Evolutionary conservation across 306 rosid species (phyloP).

Genomic region (Pachyrhizus erosus): DNA sequence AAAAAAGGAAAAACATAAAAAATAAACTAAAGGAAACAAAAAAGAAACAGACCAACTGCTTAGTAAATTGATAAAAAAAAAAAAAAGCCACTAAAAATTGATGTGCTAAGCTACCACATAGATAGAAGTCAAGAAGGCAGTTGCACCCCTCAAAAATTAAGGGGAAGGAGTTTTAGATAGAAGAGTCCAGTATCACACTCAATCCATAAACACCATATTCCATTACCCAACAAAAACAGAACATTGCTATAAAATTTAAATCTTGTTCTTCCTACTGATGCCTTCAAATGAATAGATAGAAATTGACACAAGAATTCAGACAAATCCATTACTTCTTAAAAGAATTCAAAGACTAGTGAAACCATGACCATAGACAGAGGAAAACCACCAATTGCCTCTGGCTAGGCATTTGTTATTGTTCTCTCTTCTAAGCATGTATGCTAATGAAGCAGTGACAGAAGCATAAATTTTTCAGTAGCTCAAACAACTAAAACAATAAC

Average conservation of each 20-base stretch:
- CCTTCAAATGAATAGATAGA: slow-evolving; percentile 23
- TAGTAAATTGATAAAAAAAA: neutral
- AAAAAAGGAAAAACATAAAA: slow-evolving; percentile 2
- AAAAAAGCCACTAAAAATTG: neutral
- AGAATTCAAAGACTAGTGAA: neutral
- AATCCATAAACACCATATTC: neutral
- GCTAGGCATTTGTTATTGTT: neutral
- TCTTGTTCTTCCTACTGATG: slow-evolving; percentile 4
- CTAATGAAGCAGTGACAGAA: slow-evolving; percentile 1
- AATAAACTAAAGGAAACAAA: slow-evolving; percentile 22
- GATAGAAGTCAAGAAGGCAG: slow-evolving; percentile 25
- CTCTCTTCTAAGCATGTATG: neutral
- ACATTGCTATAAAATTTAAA: neutral
- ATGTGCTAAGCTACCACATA: neutral
- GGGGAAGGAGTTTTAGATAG: neutral
- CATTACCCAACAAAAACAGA: slow-evolving; percentile 1
- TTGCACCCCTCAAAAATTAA: neutral
- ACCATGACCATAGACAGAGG: neutral
- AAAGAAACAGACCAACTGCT: slow-evolving; percentile 7
- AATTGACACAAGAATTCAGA: slow-evolving; percentile 1
- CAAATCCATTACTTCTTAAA: neutral
- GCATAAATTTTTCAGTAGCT: slow-evolving; percentile 9
- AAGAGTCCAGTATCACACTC: neutral
- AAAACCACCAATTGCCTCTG: neutral
- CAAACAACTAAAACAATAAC: neutral